phyloP scores from a whole-genome alignment of 345 rosid species.

The Citrus medica region DNA sequence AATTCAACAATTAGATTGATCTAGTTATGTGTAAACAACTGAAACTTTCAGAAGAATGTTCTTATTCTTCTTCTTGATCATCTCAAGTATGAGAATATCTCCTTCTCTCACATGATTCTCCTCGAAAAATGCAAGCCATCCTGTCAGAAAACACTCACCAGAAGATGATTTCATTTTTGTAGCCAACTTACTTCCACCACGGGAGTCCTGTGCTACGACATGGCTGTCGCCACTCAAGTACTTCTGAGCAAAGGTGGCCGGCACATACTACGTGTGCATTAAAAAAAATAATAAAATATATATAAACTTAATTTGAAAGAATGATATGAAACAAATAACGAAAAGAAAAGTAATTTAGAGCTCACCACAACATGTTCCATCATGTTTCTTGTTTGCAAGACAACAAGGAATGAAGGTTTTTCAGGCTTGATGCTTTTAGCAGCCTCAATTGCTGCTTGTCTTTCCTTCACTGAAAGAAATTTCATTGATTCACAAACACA shows the following conservation, averaged over 20 bases:
- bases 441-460: constrained; percentile 28
- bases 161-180: not conserved
- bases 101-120: not conserved
- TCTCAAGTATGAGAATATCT: constrained; percentile 5
- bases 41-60: not conserved
- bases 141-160: not conserved
- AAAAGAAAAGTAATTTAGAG: not conserved
- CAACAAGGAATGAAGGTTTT: constrained; percentile 34
- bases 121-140: not conserved
- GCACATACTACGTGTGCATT: constrained; percentile 13
- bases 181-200: not conserved
- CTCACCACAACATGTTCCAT: not conserved
- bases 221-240: not conserved
- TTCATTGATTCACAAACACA: constrained; percentile 10
- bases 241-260: not conserved
- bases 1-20: not conserved
- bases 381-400: constrained; percentile 14
- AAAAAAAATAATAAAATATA: not conserved
- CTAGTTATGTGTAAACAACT: not conserved
- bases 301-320: too few species aligned
- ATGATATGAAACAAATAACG: too few species aligned
- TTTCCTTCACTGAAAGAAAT: constrained; percentile 13
- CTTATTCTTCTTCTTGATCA: not conserved
- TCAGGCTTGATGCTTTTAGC: constrained; percentile 29
- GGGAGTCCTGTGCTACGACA: not conserved